Evolutionary conservation across 345 rosid genomes (phyloP).

Genomic region (Gossypium turneri): DNA sequence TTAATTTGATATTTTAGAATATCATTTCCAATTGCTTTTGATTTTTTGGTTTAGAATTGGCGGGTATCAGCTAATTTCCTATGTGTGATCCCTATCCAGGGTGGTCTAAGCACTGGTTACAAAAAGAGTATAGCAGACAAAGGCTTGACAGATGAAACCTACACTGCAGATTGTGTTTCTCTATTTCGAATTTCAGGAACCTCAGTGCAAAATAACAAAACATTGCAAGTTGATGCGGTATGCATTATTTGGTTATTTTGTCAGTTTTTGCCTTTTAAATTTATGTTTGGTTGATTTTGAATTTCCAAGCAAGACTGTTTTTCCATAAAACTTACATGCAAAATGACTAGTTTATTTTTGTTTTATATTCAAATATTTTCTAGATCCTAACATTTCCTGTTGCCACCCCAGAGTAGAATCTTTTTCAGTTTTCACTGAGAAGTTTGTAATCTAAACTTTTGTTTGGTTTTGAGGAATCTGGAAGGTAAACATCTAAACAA

Average conservation of each 20-base stretch:
- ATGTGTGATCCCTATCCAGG: constrained; percentile 42
- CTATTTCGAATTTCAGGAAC: constrained; percentile 87
- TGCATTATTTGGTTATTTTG: constrained; percentile 21
- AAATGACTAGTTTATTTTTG: neutral
- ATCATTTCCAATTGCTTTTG: neutral
- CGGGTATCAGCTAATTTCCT: constrained; percentile 15
- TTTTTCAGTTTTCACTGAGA: constrained; percentile 4
- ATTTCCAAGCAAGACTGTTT: neutral
- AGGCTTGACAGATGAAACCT: constrained; percentile 65
- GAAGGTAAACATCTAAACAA: neutral
- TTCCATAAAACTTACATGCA: neutral
- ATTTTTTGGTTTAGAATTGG: neutral
- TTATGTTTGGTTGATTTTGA: neutral
- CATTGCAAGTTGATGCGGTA: constrained; percentile 85
- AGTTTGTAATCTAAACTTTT: neutral
- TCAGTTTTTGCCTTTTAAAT: neutral
- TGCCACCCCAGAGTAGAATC: neutral
- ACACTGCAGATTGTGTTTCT: constrained; percentile 62
- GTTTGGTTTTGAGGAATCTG: neutral
- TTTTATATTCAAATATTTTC: neutral
- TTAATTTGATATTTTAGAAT: constrained; percentile 11
- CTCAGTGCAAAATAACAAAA: constrained; percentile 64
- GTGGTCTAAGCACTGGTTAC: constrained; percentile 93
- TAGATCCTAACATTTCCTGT: neutral
- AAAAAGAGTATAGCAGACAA: constrained; percentile 61